These are phyloP conservation scores for Heterobasidion occidentale DNA, from an alignment of 1,284 basidiomycete species.

Conservation along the genomic window DNA sequence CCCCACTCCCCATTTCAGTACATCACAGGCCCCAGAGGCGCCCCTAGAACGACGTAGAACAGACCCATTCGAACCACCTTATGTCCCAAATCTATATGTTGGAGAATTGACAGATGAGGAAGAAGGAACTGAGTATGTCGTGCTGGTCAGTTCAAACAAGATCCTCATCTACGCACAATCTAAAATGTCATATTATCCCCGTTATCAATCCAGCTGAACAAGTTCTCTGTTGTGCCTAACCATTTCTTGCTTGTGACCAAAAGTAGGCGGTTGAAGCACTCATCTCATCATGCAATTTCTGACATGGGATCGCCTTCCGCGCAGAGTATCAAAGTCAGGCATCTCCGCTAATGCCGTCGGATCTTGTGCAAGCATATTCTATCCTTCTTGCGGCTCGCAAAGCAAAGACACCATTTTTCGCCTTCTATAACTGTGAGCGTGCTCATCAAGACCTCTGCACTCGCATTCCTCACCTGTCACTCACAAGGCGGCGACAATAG, in stretches of 20 bases:
- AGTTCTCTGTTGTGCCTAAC: constrained; percentile 73
- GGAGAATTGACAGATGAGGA: constrained; percentile 64
- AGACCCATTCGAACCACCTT: constrained; percentile 79
- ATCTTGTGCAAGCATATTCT: constrained; percentile 68
- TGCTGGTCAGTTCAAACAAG: constrained; percentile 49
- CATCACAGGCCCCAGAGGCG: constrained; percentile 14
- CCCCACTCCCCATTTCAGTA: constrained; percentile 37
- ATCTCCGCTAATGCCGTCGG: constrained; percentile 68
- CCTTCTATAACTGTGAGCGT: constrained; percentile 77
- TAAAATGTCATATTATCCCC: not conserved
- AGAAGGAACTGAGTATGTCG: constrained; percentile 57
- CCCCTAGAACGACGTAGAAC: constrained; percentile 24
- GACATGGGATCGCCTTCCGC: not conserved
- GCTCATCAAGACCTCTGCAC: not conserved
- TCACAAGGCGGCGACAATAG: constrained; percentile 64
- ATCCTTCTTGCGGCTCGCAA: constrained; percentile 64
- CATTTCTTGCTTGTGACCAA: constrained; percentile 81
- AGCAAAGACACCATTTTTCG: constrained; percentile 52
- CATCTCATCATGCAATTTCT: not conserved
- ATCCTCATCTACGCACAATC: not conserved
- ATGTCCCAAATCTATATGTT: constrained; percentile 63
- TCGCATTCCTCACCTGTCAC: not conserved
- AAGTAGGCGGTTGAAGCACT: constrained; percentile 32
- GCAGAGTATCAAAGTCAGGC: constrained; percentile 64
- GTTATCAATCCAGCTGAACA: constrained; percentile 54